Percentiles rank a stretch among this genome's conserved stretches.
Evolutionary conservation across 139 green algal genomes (phyloP).

Genomic region (Medakamo hakoo): DNA sequence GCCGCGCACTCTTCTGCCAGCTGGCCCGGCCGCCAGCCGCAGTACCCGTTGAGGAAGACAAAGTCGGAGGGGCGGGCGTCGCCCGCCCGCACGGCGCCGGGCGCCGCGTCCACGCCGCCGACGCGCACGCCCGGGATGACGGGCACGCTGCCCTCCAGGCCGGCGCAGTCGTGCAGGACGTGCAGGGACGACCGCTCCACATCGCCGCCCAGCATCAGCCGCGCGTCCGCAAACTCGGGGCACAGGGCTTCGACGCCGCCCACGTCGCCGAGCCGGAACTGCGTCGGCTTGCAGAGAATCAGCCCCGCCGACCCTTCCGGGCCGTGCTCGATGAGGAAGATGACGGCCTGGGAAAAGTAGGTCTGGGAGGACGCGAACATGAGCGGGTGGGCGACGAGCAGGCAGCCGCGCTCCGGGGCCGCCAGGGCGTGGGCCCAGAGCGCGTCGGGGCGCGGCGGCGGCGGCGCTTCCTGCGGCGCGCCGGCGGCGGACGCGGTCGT

Average conservation of each 20-base stretch:
- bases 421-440: conserved; percentile 60
- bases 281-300: conserved; percentile 67
- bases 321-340: conserved; percentile 57
- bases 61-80: conserved; percentile 30
- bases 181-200: conserved; percentile 43
- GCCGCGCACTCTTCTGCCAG: conserved; percentile 46
- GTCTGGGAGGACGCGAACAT: conserved; percentile 45
- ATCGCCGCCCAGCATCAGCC: conserved; percentile 63
- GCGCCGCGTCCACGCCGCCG: conserved; percentile 19
- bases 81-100: conserved; percentile 3
- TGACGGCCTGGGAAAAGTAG: conserved; percentile 61
- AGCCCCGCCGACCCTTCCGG: conserved; percentile 38
- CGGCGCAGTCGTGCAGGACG: conserved; percentile 37
- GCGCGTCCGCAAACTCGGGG: conserved; percentile 31
- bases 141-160: conserved; percentile 21
- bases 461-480: background rate
- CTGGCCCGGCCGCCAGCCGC: conserved; percentile 61
- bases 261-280: conserved; percentile 31
- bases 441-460: background rate
- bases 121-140: conserved; percentile 32
- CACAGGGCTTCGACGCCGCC: conserved; percentile 12
- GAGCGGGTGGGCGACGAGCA: conserved; percentile 59
- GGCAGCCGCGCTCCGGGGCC: conserved; percentile 50
- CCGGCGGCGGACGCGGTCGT: background rate
- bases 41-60: conserved; percentile 38